These are phyloP conservation scores for Corrigiola litoralis DNA, from an alignment of 179 eudicot genomes.

Conservation along the genomic window DNA sequence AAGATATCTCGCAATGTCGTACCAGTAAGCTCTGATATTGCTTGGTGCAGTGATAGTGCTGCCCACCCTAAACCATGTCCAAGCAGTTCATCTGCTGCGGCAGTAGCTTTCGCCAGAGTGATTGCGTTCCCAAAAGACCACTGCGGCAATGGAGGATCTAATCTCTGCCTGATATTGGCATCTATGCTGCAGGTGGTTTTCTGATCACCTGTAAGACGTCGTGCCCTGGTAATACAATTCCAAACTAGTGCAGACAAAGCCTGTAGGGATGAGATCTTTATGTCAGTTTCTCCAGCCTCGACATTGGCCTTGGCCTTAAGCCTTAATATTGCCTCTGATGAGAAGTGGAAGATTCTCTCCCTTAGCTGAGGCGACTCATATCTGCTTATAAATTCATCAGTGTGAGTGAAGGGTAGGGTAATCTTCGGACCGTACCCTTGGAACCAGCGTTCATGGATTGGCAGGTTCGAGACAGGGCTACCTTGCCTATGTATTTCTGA, in stretches of 20 bases:
- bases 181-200: neutral
- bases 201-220: neutral
- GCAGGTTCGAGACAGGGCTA: slow-evolving; percentile 23
- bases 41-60: neutral
- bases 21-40: neutral
- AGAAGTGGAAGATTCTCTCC: slow-evolving; percentile 24
- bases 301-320: slow-evolving; percentile 30
- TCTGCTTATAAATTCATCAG: slow-evolving; percentile 16
- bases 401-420: slow-evolving; percentile 29
- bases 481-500: slow-evolving; percentile 27
- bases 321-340: slow-evolving; percentile 2
- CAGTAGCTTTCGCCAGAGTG: neutral
- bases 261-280: slow-evolving; percentile 5
- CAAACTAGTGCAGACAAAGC: slow-evolving; percentile 11
- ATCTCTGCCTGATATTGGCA: slow-evolving; percentile 4
- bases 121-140: slow-evolving; percentile 5
- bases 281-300: neutral
- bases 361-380: slow-evolving; percentile 16
- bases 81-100: neutral
- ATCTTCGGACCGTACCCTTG: slow-evolving; percentile 30
- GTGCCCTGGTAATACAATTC: slow-evolving; percentile 4
- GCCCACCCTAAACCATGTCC: slow-evolving; percentile 10
- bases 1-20: neutral
- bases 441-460: slow-evolving; percentile 34
- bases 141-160: slow-evolving; percentile 6